A percentile compares a stretch with the other conserved stretches of the same genome.
Conservation (phyloP, 257 asterid genomes). For the Solanum commersonii region DNA sequence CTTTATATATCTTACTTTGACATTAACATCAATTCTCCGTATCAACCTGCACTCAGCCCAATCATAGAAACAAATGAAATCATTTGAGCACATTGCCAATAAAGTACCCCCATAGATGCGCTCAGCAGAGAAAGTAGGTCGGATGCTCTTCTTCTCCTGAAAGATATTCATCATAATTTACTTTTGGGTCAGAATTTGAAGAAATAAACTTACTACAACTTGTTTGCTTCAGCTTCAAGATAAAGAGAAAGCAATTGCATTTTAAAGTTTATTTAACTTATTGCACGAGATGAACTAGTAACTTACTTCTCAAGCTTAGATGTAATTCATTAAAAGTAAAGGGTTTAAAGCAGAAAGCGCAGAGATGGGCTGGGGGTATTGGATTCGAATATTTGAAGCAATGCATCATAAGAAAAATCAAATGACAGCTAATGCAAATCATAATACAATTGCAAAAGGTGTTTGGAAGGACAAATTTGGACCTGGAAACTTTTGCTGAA, state of each 20-base stretch:
- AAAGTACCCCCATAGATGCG: constrained; percentile 78
- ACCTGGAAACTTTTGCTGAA: constrained; percentile 80
- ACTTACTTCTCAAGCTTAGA: background rate
- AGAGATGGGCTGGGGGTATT: background rate
- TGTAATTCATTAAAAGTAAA: background rate
- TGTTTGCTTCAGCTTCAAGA: background rate
- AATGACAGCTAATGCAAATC: background rate
- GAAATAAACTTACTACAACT: background rate
- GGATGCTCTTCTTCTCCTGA: constrained; percentile 97
- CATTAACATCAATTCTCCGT: constrained; percentile 84
- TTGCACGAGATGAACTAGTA: background rate
- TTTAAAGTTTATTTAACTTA: background rate
- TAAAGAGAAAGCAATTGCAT: background rate
- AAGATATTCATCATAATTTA: constrained; percentile 14
- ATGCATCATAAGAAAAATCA: background rate
- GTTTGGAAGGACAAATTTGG: background rate
- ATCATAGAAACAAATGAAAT: constrained; percentile 86
- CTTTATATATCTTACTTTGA: constrained; percentile 47
- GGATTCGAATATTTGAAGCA: background rate
- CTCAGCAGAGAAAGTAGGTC: constrained; percentile 93
- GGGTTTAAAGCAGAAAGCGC: background rate
- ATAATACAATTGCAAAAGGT: background rate
- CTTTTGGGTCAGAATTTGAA: background rate
- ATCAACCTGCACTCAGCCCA: constrained; percentile 94
- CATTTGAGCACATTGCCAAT: constrained; percentile 85